phyloP scores from a whole-genome alignment of 1,284 basidiomycete species.

The Pseudozyma sp. region DNA sequence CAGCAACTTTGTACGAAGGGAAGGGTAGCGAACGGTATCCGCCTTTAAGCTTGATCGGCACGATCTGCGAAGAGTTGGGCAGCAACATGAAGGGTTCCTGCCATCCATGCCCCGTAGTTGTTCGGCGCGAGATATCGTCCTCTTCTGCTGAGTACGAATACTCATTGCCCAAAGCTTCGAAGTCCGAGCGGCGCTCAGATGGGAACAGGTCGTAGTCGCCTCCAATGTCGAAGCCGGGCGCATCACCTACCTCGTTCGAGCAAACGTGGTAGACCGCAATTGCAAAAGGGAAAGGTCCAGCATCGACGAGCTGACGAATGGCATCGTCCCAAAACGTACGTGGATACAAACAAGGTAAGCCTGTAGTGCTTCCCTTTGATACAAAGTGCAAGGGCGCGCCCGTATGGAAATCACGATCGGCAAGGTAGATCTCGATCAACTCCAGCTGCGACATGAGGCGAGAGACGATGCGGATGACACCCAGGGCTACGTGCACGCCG shows the following conservation, averaged over 20 bases:
- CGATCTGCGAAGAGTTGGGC: conserved; percentile 24
- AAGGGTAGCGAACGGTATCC: conserved; percentile 40
- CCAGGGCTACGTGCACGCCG: conserved; percentile 16
- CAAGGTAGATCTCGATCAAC: conserved; percentile 32
- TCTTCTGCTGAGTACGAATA: conserved; percentile 34
- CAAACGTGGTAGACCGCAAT: conserved; percentile 40
- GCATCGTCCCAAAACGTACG: conserved; percentile 34
- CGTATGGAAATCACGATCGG: conserved; percentile 29
- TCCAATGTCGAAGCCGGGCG: conserved; percentile 41
- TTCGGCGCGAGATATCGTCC: conserved; percentile 25
- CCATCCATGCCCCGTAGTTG: conserved; percentile 43
- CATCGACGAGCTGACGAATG: conserved; percentile 3
- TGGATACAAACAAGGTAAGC: conserved; percentile 44
- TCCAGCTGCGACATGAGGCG: conserved; percentile 24
- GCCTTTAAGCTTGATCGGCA: conserved; percentile 34
- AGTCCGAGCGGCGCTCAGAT: conserved; percentile 3
- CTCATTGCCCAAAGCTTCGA: conserved; percentile 14
- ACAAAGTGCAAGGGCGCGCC: conserved; percentile 35
- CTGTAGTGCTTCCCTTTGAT: conserved; percentile 36
- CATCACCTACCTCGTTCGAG: conserved; percentile 30
- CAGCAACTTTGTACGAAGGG: conserved; percentile 10
- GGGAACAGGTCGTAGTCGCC: conserved; percentile 33
- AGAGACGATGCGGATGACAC: conserved; percentile 18
- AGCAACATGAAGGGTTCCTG: conserved; percentile 35
- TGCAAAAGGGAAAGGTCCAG: conserved; percentile 35